These are phyloP conservation scores for Seiridium cupressi DNA, from an alignment of 2,329 filamentous ascomycete genomes.

Conservation along the genomic window DNA sequence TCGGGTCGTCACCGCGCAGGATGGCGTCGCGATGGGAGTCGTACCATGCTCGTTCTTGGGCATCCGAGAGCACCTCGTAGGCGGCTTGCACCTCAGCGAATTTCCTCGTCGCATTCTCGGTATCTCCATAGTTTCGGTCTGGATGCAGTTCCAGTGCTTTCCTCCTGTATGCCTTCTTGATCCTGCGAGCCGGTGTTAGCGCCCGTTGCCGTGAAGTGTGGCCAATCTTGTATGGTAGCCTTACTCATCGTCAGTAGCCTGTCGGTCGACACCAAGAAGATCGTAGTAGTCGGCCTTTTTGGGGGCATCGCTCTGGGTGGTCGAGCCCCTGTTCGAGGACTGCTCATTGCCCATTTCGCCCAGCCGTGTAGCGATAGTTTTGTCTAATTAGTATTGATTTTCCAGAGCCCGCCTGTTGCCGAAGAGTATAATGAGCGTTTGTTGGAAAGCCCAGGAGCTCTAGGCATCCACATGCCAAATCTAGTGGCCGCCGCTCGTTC, in stretches of 20 bases:
- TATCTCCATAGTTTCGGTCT: slow-evolving; percentile 86
- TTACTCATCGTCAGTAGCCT: slow-evolving; percentile 79
- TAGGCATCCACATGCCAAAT: background rate
- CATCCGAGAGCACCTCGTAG: slow-evolving; percentile 93
- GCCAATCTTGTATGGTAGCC: slow-evolving; percentile 18
- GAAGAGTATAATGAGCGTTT: background rate
- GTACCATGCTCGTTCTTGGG: slow-evolving; percentile 96
- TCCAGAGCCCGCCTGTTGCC: background rate
- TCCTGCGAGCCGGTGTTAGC: slow-evolving; percentile 44
- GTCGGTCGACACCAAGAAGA: slow-evolving; percentile 69
- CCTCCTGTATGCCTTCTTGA: slow-evolving; percentile 88
- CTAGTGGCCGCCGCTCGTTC: background rate
- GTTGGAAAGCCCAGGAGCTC: too few species aligned
- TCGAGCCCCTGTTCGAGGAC: slow-evolving; percentile 40
- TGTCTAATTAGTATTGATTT: background rate
- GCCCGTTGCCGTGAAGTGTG: background rate
- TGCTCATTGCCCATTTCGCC: slow-evolving; percentile 54
- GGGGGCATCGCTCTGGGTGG: slow-evolving; percentile 21
- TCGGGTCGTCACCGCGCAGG: slow-evolving; percentile 62
- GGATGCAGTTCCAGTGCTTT: slow-evolving; percentile 94
- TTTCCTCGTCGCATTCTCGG: slow-evolving; percentile 75
- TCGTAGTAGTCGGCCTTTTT: slow-evolving; percentile 82
- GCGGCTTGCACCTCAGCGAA: slow-evolving; percentile 93
- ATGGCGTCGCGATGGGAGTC: slow-evolving; percentile 90
- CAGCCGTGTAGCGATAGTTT: background rate